A percentile compares a stretch with the other conserved stretches of the same genome.
Conservation (phyloP, 2,329 filamentous ascomycete genomes). For the Dothideomycetes sp. region DNA sequence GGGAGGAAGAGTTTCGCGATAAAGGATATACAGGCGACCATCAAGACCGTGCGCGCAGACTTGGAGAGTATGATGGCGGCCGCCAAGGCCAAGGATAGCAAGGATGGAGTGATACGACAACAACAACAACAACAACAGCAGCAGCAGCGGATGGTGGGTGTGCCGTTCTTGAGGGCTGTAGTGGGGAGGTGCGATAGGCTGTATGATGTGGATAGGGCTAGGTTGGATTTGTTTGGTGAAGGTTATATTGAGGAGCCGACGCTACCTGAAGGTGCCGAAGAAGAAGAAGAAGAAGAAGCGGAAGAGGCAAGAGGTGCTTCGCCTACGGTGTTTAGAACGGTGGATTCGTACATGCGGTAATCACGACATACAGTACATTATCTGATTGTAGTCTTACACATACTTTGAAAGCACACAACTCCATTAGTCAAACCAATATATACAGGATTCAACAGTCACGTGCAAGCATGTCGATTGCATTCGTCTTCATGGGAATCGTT, state of each 20-base stretch:
- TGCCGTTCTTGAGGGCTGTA: conserved; percentile 12
- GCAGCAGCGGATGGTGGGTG: background rate
- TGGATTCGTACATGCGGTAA: no score
- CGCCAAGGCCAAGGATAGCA: background rate
- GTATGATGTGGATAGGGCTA: conserved; percentile 13
- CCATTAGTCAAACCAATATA: no score
- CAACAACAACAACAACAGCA: background rate
- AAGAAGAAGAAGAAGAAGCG: background rate
- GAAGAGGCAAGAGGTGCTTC: background rate
- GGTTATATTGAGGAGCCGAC: background rate
- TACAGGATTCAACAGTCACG: no score
- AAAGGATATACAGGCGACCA: conserved; percentile 37
- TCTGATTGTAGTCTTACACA: no score
- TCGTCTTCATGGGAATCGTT: background rate
- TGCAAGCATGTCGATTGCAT: no score
- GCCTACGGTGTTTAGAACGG: no score
- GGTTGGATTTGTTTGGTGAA: conserved; percentile 11
- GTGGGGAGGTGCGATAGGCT: conserved; percentile 19
- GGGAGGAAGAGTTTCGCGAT: conserved; percentile 38
- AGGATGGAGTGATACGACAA: background rate
- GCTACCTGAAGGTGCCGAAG: background rate
- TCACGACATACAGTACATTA: no score
- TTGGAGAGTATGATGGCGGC: conserved; percentile 8
- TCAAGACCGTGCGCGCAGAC: conserved; percentile 17
- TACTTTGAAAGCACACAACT: no score